These are phyloP conservation scores for Nicotiana benthamiana DNA, from an alignment of 257 asterid genomes.

Conservation along the genomic window DNA sequence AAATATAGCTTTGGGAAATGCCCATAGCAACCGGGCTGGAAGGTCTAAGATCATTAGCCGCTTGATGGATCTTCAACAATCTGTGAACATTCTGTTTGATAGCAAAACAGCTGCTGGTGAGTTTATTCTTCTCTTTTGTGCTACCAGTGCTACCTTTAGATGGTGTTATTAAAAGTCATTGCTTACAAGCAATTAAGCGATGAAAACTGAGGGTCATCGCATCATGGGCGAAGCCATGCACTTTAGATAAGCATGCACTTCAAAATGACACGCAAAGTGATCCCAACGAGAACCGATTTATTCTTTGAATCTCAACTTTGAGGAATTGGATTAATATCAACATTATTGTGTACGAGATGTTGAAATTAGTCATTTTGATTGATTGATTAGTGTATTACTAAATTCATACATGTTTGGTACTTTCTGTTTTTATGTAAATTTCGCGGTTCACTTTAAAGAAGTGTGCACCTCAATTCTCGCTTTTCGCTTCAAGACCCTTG, in stretches of 20 bases:
- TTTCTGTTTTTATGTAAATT: background rate
- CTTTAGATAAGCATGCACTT: background rate
- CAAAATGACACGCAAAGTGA: background rate
- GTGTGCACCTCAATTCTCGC: background rate
- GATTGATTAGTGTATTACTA: background rate
- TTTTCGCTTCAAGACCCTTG: background rate
- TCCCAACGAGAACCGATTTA: too few species aligned
- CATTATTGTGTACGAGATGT: background rate
- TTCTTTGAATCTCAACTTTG: conserved; percentile 1
- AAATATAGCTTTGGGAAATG: conserved; percentile 67
- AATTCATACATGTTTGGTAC: background rate
- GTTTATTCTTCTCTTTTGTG: conserved; percentile 24
- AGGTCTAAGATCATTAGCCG: conserved; percentile 49
- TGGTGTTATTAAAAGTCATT: background rate
- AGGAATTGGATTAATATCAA: background rate
- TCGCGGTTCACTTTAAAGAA: background rate
- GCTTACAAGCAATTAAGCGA: background rate
- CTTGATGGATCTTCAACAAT: conserved; percentile 93
- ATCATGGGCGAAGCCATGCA: background rate
- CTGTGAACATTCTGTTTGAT: conserved; percentile 65
- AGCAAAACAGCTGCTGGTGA: conserved; percentile 69
- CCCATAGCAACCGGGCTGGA: conserved; percentile 45
- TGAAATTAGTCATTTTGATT: background rate
- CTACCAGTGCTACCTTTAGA: conserved; percentile 11
- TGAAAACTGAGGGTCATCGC: background rate